Conservation (phyloP, 768 basidiomycete genomes). For the Termitomyces sp. region DNA sequence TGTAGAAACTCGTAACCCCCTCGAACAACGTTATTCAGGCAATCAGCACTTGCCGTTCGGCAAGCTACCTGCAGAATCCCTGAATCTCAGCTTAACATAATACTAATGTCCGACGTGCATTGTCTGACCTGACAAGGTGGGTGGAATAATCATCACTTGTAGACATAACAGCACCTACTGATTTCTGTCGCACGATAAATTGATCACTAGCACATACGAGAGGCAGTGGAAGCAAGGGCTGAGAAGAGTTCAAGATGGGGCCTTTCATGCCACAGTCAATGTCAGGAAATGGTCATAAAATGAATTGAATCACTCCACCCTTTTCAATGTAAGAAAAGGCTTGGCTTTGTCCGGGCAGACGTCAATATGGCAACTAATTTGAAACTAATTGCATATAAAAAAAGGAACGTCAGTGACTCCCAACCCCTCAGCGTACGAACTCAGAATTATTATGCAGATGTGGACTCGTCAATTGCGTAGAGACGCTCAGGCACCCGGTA, state of each 20-base stretch:
- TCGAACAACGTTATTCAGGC: neutral
- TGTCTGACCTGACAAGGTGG: neutral
- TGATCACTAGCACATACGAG: neutral
- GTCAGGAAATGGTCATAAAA: too few relatives aligned
- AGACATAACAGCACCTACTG: neutral
- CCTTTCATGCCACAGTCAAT: constrained; percentile 4
- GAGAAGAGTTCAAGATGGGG: neutral
- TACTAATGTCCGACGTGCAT: neutral
- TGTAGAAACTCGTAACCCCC: neutral
- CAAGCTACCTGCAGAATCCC: neutral
- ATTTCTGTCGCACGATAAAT: neutral
- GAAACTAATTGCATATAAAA: neutral
- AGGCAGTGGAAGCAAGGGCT: neutral
- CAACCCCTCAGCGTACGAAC: too few relatives aligned
- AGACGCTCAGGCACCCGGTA: too few relatives aligned
- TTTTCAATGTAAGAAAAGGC: neutral
- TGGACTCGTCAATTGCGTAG: too few relatives aligned
- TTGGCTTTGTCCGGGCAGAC: constrained; percentile 2
- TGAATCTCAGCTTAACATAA: neutral
- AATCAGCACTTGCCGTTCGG: neutral
- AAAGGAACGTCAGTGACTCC: too few relatives aligned
- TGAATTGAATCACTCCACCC: too few relatives aligned
- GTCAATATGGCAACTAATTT: constrained; percentile 5
- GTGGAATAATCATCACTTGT: neutral
- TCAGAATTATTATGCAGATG: too few relatives aligned